A percentile compares a stretch with the other conserved stretches of the same genome.
These are phyloP conservation scores for Fraxinus sp. DNA, from an alignment of 305 asterid species.

Conservation along the genomic window DNA sequence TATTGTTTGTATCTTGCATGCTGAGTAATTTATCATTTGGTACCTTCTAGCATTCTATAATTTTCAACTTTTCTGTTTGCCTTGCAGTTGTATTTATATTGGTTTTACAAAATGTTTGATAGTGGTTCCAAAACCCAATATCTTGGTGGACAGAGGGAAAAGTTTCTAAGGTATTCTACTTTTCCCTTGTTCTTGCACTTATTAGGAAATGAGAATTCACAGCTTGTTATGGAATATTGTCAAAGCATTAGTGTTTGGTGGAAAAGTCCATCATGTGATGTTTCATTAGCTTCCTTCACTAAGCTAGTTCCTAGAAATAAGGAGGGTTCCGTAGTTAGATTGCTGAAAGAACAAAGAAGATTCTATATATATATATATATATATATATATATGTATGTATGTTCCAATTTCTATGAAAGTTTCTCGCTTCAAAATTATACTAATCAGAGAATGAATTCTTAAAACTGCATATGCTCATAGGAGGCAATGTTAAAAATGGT, in stretches of 20 bases:
- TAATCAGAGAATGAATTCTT: not conserved
- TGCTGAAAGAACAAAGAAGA: slow-evolving; percentile 4
- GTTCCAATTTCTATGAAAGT: not conserved
- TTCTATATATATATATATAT: not conserved
- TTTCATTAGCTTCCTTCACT: not conserved
- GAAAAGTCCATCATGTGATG: slow-evolving; percentile 5
- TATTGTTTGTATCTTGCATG: not conserved
- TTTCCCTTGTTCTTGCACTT: slow-evolving; percentile 10
- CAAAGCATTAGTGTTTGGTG: not conserved
- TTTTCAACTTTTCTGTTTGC: slow-evolving; percentile 21
- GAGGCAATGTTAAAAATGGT: not conserved
- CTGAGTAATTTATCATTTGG: not conserved
- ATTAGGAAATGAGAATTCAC: not conserved
- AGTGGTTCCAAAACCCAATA: slow-evolving; percentile 71
- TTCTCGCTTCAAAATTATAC: not conserved
- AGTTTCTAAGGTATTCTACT: slow-evolving; percentile 75
- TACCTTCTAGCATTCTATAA: slow-evolving; percentile 15
- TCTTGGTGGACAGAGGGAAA: slow-evolving; percentile 74
- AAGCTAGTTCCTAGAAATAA: not conserved
- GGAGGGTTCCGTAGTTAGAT: slow-evolving; percentile 4
- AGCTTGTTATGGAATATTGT: not conserved
- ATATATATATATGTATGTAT: not conserved
- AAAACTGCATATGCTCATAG: not conserved
- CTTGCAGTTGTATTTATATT: slow-evolving; percentile 51
- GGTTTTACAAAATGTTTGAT: slow-evolving; percentile 66